These are phyloP conservation scores for Sindora glabra DNA, from an alignment of 306 rosid genomes.

Conservation along the genomic window DNA sequence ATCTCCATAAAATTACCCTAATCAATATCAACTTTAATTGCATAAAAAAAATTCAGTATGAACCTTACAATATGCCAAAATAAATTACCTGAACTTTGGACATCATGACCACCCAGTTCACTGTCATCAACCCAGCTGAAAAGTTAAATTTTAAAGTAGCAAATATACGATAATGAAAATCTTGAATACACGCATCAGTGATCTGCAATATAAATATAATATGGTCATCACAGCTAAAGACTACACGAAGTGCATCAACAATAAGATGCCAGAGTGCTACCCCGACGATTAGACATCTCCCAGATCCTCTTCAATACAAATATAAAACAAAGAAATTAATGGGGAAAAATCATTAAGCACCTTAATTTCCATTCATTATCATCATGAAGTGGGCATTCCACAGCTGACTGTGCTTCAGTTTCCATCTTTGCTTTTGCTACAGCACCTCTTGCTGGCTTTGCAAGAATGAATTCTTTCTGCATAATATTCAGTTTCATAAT, in stretches of 20 bases:
- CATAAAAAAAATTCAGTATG: too few species aligned
- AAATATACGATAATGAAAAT: background rate
- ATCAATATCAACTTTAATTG: background rate
- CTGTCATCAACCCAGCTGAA: conserved; percentile 23
- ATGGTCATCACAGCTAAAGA: background rate
- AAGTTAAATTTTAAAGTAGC: background rate
- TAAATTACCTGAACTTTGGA: conserved; percentile 49
- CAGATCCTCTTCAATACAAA: background rate
- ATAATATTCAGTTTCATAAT: conserved; percentile 2
- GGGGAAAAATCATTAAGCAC: conserved; percentile 32
- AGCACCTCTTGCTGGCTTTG: conserved; percentile 83
- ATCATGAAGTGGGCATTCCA: conserved; percentile 64
- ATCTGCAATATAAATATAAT: background rate
- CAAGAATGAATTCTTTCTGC: conserved; percentile 70
- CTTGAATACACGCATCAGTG: background rate
- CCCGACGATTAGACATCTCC: background rate
- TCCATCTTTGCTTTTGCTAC: conserved; percentile 77
- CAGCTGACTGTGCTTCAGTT: conserved; percentile 44
- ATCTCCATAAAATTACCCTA: background rate
- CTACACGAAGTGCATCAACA: background rate
- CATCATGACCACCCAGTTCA: conserved; percentile 29
- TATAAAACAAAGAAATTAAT: background rate
- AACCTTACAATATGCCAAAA: conserved; percentile 3
- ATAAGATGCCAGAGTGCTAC: background rate
- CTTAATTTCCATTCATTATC: conserved; percentile 98